Evolutionary conservation across 768 basidiomycete species (phyloP).

Genomic region (Kwoniella botswanensis): DNA sequence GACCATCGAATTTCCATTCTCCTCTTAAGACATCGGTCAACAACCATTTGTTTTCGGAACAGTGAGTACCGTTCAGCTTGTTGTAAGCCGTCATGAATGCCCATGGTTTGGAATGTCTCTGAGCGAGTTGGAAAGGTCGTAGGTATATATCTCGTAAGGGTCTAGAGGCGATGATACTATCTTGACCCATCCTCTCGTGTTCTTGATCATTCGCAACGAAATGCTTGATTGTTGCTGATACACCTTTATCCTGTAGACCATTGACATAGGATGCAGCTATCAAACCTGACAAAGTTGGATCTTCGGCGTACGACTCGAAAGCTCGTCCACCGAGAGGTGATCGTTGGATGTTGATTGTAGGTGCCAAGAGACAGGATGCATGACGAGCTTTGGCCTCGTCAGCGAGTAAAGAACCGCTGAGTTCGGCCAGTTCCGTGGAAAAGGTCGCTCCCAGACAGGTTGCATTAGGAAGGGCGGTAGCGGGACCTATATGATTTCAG

Average conservation of each 20-base stretch:
- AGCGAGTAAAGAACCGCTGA: constrained; percentile 18
- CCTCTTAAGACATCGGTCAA: constrained; percentile 68
- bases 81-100: constrained; percentile 56
- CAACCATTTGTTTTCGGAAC: constrained; percentile 68
- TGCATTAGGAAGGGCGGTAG: constrained; percentile 70
- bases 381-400: constrained; percentile 25
- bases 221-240: constrained; percentile 79
- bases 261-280: constrained; percentile 75
- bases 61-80: constrained; percentile 71
- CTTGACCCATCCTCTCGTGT: constrained; percentile 68
- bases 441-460: constrained; percentile 75
- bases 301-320: constrained; percentile 56
- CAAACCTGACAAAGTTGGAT: constrained; percentile 73
- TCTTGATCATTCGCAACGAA: constrained; percentile 84
- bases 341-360: constrained; percentile 83
- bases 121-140: constrained; percentile 68
- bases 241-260: constrained; percentile 75
- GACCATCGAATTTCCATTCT: constrained; percentile 76
- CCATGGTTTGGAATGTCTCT: constrained; percentile 66
- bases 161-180: constrained; percentile 57
- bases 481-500: constrained; percentile 63
- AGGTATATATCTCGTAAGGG: constrained; percentile 68
- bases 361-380: constrained; percentile 64
- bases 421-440: constrained; percentile 64
- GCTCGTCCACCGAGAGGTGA: constrained; percentile 60